Base-by-base conservation (phyloP, 805 yeast species). In the Metschnikowia proteae region DNA sequence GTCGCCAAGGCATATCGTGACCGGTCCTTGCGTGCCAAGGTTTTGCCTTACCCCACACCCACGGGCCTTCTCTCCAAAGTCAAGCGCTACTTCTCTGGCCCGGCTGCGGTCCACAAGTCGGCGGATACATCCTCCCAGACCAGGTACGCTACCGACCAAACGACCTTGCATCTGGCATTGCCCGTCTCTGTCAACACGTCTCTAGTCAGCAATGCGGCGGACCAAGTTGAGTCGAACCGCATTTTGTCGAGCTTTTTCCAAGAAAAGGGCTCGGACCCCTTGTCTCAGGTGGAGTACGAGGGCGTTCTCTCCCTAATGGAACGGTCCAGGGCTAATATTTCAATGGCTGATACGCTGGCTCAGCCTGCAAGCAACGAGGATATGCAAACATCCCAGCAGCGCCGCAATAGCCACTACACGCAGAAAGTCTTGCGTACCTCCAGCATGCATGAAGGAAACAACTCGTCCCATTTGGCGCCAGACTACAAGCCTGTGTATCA, bases 231-330 rank as follows among this genome's bases (percentile, higher is more conserved):
- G 44, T 67, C 74, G 9, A 85, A 84, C 66, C 81, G 78, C 29
- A 75, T 79, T 30, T 66, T 88, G 42, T 84, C 89, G 9, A 79
- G 75, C 28, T 88, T 88, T 61, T 88, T 88, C 64, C 73, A 74
- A n/a, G 71, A 68, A 38, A 88, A 86, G 62, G 96, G 96, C n/a
- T 79, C 82, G 48, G 67, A 67, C n/a, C 89, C 92, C 4, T 70
- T 88, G 52, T 73, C 83, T 10, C 88, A 83, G 25, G 73, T 87
- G 38, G 96, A 88, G 62, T 77, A 83, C 58, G 92, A 85, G 64
- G 95, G 95, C n/a, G 92, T 88, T 0, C 62, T 83, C 52, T 79
- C 90, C 5, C 65, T 87, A n/a, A 56, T 71, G 43, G 59, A 64
- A 23, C 59, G 56, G 34, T 58, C 63, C 37, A 52, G 53, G 45